Percentiles rank a stretch among this genome's conserved stretches.
phyloP scores from a whole-genome alignment of 192 early-diverging fungal species.

The Podila minutissima region DNA sequence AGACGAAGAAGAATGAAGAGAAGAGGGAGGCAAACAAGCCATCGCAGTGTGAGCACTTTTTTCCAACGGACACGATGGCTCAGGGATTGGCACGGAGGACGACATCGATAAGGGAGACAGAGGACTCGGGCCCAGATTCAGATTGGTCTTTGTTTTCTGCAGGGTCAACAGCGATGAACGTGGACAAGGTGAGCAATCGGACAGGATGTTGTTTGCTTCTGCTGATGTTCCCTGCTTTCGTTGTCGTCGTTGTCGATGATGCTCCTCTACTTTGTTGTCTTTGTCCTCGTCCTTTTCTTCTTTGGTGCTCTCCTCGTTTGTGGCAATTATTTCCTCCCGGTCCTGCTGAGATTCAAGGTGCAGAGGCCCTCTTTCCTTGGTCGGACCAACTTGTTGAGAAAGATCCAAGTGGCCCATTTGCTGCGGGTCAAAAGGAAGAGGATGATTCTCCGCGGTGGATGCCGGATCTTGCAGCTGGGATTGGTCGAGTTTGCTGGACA shows the following conservation, averaged over 20 bases:
- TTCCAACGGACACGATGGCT: background rate
- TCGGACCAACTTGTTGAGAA: too few relatives aligned
- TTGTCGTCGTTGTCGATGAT: background rate
- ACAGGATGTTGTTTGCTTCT: background rate
- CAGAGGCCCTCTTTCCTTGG: background rate
- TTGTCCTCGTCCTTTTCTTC: background rate
- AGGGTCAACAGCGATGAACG: background rate
- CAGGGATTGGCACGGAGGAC: background rate
- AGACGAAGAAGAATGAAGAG: background rate
- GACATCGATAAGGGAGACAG: background rate
- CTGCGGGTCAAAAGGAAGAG: background rate
- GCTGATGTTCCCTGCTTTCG: background rate
- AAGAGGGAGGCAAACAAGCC: background rate
- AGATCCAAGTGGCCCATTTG: background rate
- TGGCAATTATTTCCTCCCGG: background rate
- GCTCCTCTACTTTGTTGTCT: background rate
- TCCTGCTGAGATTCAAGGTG: background rate
- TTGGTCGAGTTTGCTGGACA: too few relatives aligned
- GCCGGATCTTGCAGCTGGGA: background rate
- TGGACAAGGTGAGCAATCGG: constrained; percentile 4
- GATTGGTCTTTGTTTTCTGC: background rate
- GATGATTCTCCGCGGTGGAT: constrained; percentile 1
- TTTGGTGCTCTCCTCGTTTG: background rate
- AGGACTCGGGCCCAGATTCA: too few relatives aligned
- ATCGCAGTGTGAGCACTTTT: background rate